phyloP scores from a whole-genome alignment of 257 asterid species.

The Scutellaria barbata region DNA sequence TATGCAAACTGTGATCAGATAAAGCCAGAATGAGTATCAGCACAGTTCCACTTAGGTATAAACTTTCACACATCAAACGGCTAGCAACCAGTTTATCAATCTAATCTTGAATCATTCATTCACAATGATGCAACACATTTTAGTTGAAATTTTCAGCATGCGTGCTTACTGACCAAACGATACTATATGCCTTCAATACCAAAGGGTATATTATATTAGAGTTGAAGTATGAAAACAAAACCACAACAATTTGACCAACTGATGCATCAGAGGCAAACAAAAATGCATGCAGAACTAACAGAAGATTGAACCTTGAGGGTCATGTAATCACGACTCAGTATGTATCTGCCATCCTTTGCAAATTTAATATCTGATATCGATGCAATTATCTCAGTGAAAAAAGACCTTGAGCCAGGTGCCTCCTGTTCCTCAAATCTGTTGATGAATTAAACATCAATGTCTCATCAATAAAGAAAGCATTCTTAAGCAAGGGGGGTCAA shows the following conservation, averaged over 20 bases:
- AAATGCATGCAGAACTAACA: constrained; percentile 17
- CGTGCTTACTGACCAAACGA: constrained; percentile 24
- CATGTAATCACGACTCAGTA: constrained; percentile 99
- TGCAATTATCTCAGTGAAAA: constrained; percentile 99
- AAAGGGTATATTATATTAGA: constrained; percentile 23
- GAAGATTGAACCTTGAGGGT: constrained; percentile 79
- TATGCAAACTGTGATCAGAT: constrained; percentile 12
- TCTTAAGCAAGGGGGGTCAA: constrained; percentile 30
- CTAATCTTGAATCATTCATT: neutral
- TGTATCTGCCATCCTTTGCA: constrained; percentile 88
- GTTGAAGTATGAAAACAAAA: neutral
- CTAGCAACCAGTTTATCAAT: constrained; percentile 23
- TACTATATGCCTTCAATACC: constrained; percentile 27
- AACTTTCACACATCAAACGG: constrained; percentile 4
- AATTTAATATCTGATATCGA: constrained; percentile 98
- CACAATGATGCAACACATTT: neutral
- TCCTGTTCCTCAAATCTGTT: constrained; percentile 98
- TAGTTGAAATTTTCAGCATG: constrained; percentile 6
- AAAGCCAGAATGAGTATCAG: neutral
- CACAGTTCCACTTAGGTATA: constrained; percentile 13
- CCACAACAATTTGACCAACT: constrained; percentile 11
- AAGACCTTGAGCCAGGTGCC: constrained; percentile 97
- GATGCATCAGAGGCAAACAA: constrained; percentile 22
- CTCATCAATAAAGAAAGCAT: constrained; percentile 30
- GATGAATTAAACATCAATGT: constrained; percentile 40